Evolutionary conservation across 73 alveolate species (phyloP).

Genomic region (Paramecium biaurelia): DNA sequence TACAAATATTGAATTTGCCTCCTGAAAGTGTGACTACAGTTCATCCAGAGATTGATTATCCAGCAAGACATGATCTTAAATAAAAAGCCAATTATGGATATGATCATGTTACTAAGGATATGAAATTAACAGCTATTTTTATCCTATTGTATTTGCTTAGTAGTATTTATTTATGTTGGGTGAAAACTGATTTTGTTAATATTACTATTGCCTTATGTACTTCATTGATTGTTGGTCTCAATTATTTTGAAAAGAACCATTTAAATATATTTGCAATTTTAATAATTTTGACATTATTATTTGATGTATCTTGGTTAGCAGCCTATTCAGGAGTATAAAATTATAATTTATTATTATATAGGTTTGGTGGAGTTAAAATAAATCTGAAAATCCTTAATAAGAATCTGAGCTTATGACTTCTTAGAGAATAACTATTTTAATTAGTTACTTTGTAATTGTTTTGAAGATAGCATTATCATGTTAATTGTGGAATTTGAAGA

Average conservation of each 20-base stretch:
- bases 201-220: background rate
- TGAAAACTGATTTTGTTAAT: constrained; percentile 17
- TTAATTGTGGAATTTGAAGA: background rate
- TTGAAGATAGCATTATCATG: background rate
- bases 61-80: constrained; percentile 14
- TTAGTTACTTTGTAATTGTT: background rate
- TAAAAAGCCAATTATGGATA: constrained; percentile 32
- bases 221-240: background rate
- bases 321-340: background rate
- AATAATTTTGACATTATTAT: background rate
- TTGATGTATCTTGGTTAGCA: background rate
- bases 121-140: background rate
- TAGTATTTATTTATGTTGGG: background rate
- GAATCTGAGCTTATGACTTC: background rate
- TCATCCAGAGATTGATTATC: constrained; percentile 12
- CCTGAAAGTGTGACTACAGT: background rate
- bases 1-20: background rate
- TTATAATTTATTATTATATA: background rate
- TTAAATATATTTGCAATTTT: constrained; percentile 3
- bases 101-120: constrained; percentile 3
- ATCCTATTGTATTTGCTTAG: background rate
- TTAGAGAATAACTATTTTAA: background rate
- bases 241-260: constrained; percentile 1
- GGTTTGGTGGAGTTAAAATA: constrained; percentile 23
- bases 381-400: background rate